Percentiles rank a stretch among this genome's conserved stretches.
Evolutionary conservation across 176 grass and related monocot genomes (phyloP).

Genomic region (Eleusine indica): DNA sequence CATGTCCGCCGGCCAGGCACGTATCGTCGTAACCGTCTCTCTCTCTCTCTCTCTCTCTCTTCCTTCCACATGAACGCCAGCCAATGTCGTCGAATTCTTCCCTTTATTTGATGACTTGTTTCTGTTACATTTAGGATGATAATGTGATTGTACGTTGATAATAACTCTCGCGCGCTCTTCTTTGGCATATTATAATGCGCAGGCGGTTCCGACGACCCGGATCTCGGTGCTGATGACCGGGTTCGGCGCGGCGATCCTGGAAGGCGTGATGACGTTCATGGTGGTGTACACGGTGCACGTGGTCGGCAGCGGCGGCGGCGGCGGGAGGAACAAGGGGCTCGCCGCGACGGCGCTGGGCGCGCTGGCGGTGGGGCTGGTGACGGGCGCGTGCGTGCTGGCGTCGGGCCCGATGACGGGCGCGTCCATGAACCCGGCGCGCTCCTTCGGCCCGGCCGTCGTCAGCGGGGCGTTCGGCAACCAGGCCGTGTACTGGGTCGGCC

Average conservation of each 20-base stretch:
- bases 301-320: neutral
- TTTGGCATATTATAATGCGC: neutral
- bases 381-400: conserved; percentile 68
- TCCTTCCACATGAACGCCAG: too few relatives aligned
- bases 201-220: conserved; percentile 78
- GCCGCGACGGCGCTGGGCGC: conserved; percentile 44
- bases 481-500: conserved; percentile 86
- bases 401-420: conserved; percentile 67
- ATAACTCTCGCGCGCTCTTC: neutral
- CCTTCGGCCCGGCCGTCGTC: conserved; percentile 78
- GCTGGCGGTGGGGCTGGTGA: conserved; percentile 51
- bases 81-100: too few relatives aligned
- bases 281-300: conserved; percentile 77
- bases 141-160: neutral
- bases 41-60: too few relatives aligned
- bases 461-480: conserved; percentile 77
- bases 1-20: conserved; percentile 66
- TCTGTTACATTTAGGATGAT: too few relatives aligned
- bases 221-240: conserved; percentile 81
- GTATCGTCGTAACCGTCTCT: neutral
- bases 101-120: too few relatives aligned
- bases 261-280: conserved; percentile 66
- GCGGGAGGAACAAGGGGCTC: conserved; percentile 20
- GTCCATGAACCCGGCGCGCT: conserved; percentile 94
- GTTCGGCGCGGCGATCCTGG: conserved; percentile 73